phyloP scores from a whole-genome alignment of 352 stramenopile genomes.

The Phytophthora constricta region DNA sequence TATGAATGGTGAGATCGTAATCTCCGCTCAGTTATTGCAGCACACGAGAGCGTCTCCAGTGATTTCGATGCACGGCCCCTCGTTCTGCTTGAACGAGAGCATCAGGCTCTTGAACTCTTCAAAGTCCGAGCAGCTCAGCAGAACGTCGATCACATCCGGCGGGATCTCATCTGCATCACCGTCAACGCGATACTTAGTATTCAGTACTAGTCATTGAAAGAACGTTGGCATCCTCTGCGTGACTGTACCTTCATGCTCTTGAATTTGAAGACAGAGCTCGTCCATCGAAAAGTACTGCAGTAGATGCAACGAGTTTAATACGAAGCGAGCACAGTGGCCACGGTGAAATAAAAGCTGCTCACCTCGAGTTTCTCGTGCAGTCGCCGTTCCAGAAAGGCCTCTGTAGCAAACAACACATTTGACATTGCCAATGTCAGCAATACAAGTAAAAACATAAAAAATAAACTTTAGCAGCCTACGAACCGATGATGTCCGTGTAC shows the following conservation, averaged over 20 bases:
- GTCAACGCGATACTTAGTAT: too few relatives aligned
- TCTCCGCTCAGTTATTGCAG: slow-evolving; percentile 19
- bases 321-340: not conserved
- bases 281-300: slow-evolving; percentile 85
- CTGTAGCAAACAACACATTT: slow-evolving; percentile 28
- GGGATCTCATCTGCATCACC: slow-evolving; percentile 87
- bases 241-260: slow-evolving; percentile 75
- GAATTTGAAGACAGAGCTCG: slow-evolving; percentile 78
- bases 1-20: too few relatives aligned
- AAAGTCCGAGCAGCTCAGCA: slow-evolving; percentile 86
- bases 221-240: not conserved
- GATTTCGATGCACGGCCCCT: slow-evolving; percentile 80
- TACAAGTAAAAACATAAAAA: not conserved
- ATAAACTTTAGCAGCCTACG: slow-evolving; percentile 1
- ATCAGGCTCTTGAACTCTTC: slow-evolving; percentile 90
- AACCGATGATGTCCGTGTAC: slow-evolving; percentile 83
- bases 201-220: too few relatives aligned
- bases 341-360: not conserved
- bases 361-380: slow-evolving; percentile 74
- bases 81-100: slow-evolving; percentile 88
- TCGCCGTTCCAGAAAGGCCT: slow-evolving; percentile 73
- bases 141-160: slow-evolving; percentile 78
- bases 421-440: slow-evolving; percentile 16
- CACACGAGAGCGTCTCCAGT: slow-evolving; percentile 66
- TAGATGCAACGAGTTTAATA: not conserved